Evolutionary conservation across 2,329 filamentous ascomycete genomes (phyloP), one percentile per base, ranked within the genome.

Genomic region (Amylocarpus encephaloides): DNA sequence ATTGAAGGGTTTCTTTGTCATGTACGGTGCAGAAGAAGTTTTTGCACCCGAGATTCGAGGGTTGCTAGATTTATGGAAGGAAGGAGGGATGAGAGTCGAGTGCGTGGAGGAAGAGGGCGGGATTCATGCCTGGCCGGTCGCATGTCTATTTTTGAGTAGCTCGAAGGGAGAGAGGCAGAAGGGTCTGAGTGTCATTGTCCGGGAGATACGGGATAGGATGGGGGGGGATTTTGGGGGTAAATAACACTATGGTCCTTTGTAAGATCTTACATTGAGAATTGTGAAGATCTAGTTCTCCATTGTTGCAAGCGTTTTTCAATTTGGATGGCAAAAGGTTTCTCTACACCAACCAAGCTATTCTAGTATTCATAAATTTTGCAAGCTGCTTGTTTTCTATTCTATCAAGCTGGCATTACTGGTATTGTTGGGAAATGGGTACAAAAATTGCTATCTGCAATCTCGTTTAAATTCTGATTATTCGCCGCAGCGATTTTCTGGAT

Each of bases 51-150:
- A 90, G 56, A 84, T 88, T 15, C 72, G 78, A 56, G 72, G 75
- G 19, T 70, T 89, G 52, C 71, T 86, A 11, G 66, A 68, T 11
- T 67, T 78, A 29, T 71, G 88, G 50, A 70, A 73, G 50, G 73
- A 73, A 44, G 72, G 75, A 12, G 76, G 76, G 2, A 67, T 79
- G 32, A 73, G 51, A 72, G 56, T 59, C 1, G 40, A 74, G 48
- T 74, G n/a, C 13, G 46, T 53, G 59, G 79, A 80, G 61, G 81
- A 87, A 57, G 68, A 73, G 26, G 83, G 79, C 12, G 83, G 80
- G 2, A 83, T 93, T 51, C 88, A 94, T 67, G 88, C 84, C 10
- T 94, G 88, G 89, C 87, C 88, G 0, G 83, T 94, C 16, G 85
- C 84, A 9, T 72, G 72, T 54, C 62, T 82, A 15, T 83, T 81